These are phyloP conservation scores for Fusarium concolor DNA, from an alignment of 2,329 filamentous ascomycete genomes.

Conservation along the genomic window DNA sequence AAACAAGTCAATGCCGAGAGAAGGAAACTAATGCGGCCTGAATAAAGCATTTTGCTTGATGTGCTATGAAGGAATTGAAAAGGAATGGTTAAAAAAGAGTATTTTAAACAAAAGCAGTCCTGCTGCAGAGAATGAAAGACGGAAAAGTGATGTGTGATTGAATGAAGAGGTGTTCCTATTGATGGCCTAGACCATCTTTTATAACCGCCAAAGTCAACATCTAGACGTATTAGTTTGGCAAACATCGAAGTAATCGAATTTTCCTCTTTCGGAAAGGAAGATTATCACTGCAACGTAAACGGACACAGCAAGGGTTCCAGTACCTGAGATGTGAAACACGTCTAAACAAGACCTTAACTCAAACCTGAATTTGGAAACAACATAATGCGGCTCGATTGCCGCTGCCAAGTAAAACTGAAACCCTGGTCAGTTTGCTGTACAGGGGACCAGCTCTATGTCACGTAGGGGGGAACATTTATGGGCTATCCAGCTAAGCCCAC, in stretches of 20 bases:
- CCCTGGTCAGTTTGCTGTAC: background rate
- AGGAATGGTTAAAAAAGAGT: background rate
- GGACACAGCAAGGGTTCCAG: background rate
- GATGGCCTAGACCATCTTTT: background rate
- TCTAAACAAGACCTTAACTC: background rate
- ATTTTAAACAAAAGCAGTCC: background rate
- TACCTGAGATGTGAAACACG: background rate
- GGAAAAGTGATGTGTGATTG: background rate
- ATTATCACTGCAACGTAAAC: background rate
- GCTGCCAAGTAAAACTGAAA: background rate
- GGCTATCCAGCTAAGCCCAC: too few species aligned
- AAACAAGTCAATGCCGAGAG: background rate
- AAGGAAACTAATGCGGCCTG: background rate
- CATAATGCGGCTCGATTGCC: background rate
- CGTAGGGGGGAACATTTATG: too few species aligned
- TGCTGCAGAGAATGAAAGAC: slow-evolving; percentile 9
- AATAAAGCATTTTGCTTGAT: background rate
- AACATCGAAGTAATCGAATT: slow-evolving; percentile 8
- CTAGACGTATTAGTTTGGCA: background rate
- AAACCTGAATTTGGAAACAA: background rate
- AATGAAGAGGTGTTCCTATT: background rate
- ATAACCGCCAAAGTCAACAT: background rate
- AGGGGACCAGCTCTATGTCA: too few species aligned
- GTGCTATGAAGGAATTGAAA: background rate
- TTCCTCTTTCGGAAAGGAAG: background rate